phyloP scores from a whole-genome alignment of 768 basidiomycete species.

The Gloeopeniophorella convolvens region DNA sequence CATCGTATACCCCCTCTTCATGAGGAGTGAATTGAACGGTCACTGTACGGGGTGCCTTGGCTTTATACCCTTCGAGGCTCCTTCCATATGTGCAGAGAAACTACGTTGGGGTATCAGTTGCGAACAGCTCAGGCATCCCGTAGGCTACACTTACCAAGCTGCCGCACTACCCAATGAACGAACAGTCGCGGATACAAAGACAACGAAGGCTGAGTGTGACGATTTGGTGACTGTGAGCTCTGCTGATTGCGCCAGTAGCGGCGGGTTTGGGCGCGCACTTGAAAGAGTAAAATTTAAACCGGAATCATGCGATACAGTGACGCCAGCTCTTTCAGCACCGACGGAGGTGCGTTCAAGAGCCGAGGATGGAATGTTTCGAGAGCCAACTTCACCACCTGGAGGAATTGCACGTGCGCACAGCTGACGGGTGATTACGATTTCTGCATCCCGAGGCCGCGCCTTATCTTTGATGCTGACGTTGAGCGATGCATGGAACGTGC shows the following conservation, averaged over 20 bases:
- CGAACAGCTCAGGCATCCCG: background rate
- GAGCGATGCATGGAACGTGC: background rate
- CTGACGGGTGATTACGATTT: conserved; percentile 5
- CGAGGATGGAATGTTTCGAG: background rate
- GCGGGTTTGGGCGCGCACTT: background rate
- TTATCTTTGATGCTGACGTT: conserved; percentile 1
- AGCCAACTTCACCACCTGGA: background rate
- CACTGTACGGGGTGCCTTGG: background rate
- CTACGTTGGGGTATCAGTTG: conserved; percentile 4
- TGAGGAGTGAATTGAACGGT: conserved; percentile 4
- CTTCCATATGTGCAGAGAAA: conserved; percentile 6
- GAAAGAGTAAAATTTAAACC: conserved; percentile 12
- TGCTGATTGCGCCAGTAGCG: background rate
- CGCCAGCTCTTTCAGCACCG: background rate
- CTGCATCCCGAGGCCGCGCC: background rate
- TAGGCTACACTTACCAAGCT: background rate
- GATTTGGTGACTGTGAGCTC: conserved; percentile 7
- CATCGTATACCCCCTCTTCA: conserved; percentile 9
- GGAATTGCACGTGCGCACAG: background rate
- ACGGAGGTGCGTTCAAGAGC: background rate
- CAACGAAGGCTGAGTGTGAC: background rate
- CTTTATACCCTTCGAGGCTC: background rate
- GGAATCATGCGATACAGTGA: conserved; percentile 10
- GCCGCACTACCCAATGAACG: background rate
- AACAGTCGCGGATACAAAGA: background rate